Evolutionary conservation across 345 rosid species (phyloP).

Genomic region (Lumnitzera littorea): DNA sequence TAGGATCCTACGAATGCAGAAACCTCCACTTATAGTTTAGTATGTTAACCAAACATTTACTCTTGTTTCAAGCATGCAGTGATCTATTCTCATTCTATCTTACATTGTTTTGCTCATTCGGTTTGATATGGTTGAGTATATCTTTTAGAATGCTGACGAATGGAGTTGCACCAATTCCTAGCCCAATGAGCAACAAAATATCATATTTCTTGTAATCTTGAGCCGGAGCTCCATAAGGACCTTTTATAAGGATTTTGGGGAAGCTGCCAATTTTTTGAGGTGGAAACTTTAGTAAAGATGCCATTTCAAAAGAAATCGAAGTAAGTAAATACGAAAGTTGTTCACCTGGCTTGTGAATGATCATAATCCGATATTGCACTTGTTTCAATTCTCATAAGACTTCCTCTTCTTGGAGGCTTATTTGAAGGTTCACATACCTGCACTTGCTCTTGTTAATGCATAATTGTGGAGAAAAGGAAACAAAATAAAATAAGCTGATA

Average conservation of each 20-base stretch:
- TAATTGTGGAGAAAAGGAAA: too few species aligned
- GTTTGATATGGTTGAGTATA: conserved; percentile 54
- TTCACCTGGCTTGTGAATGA: conserved; percentile 44
- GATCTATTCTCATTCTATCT: neutral
- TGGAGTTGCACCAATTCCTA: conserved; percentile 98
- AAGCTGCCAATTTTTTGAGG: conserved; percentile 27
- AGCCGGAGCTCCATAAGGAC: conserved; percentile 97
- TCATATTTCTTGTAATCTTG: conserved; percentile 71
- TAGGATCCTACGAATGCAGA: too few species aligned
- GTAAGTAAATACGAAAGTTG: neutral
- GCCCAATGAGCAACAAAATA: conserved; percentile 68
- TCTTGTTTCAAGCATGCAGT: neutral
- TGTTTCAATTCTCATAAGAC: conserved; percentile 68
- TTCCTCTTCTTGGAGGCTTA: conserved; percentile 27
- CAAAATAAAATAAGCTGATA: too few species aligned
- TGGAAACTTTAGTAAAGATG: too few species aligned
- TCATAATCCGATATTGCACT: conserved; percentile 26
- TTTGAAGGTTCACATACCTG: conserved; percentile 65
- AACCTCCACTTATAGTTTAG: too few species aligned
- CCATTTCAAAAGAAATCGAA: too few species aligned
- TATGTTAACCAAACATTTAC: neutral
- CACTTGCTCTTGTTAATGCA: conserved; percentile 1
- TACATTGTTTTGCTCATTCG: conserved; percentile 5
- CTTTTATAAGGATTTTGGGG: conserved; percentile 71
- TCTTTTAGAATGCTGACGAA: conserved; percentile 89